Evolutionary conservation across 768 basidiomycete genomes (phyloP), one percentile per base, ranked within the genome.

Genomic region (Terana coerulea): DNA sequence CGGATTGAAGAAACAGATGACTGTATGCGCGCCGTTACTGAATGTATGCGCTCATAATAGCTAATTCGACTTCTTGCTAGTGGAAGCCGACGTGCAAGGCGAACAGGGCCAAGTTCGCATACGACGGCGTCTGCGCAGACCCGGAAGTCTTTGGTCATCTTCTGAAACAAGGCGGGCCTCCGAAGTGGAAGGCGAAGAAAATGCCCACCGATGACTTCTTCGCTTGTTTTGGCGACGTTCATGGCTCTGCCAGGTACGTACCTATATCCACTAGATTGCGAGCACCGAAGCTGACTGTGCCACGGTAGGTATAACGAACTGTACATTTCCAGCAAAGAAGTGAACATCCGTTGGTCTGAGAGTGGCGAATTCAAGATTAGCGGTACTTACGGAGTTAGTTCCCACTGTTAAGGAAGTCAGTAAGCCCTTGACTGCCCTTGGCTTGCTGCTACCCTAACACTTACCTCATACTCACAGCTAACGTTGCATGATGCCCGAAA

Each of bases 301-400:
- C n/a, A n/a, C n/a, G n/a, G 21, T 47, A 80, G 75, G 31, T 78
- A 79, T 51, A 58, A 59, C 40, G 24, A 56, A 11, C 62, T 80
- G 22, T 65, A 59, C 14, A 64, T 79, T 49, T 72, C 67, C 2
- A 71, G 73, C 25, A 61, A 53, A 15, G 69, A 76, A 31, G 69
- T 78, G 45, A 79, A 71, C 33, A 55, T 80, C 31, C 72, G 69
- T 46, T 79, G 75, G 64, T 67, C 70, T 0, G 73, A 72, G 7
- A 67, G 72, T 14, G 76, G 77, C n/a, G 76, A 78, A 46, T 80
- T 82, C 69, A 80, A 80, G 61, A 74, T 79, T 59, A 81, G 75
- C 54, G 77, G 78, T 19, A 65, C 72, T 9, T 78, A 80, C 54
- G 77, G 76, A 28, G 61, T 33, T 14, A 30, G 17, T 31, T 35